Evolutionary conservation across 805 yeast species (phyloP).

Genomic region (Dipodascus albidus): DNA sequence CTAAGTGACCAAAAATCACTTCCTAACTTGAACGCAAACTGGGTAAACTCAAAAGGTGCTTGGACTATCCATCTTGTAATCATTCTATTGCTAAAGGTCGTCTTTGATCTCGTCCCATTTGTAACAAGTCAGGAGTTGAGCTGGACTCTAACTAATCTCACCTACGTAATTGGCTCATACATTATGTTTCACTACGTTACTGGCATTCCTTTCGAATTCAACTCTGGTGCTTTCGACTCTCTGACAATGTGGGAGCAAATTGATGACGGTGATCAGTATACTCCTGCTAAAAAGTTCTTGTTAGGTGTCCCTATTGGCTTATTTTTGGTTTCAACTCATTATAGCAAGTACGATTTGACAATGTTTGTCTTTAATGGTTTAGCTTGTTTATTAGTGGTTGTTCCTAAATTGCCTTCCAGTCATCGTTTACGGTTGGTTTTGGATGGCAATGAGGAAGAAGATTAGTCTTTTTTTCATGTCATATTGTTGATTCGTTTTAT

Average conservation of each 20-base stretch:
- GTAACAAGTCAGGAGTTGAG: constrained; percentile 64
- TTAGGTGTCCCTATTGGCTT: constrained; percentile 86
- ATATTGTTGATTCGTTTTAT: neutral
- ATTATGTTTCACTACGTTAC: constrained; percentile 94
- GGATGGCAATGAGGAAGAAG: neutral
- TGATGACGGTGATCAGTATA: constrained; percentile 91
- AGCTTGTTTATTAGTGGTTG: constrained; percentile 75
- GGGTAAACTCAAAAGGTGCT: constrained; percentile 93
- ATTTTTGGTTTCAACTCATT: constrained; percentile 81
- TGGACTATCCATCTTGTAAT: constrained; percentile 89
- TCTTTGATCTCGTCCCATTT: constrained; percentile 73
- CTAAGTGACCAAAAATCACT: constrained; percentile 81
- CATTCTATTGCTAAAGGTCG: constrained; percentile 58
- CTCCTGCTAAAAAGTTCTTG: constrained; percentile 89
- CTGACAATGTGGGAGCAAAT: constrained; percentile 98
- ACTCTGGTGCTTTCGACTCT: constrained; percentile 90
- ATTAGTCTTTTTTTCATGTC: neutral
- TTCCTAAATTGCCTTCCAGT: constrained; percentile 71
- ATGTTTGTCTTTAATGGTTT: constrained; percentile 69
- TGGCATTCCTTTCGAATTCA: constrained; percentile 96
- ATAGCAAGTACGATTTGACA: constrained; percentile 71
- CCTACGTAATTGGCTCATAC: constrained; percentile 84
- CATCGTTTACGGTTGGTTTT: constrained; percentile 24
- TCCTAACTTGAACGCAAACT: constrained; percentile 85
- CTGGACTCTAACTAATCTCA: constrained; percentile 88